A percentile compares a stretch with the other conserved stretches of the same genome.
Evolutionary conservation across 2,329 filamentous ascomycete genomes (phyloP).

Genomic region (Curvularia sp.): DNA sequence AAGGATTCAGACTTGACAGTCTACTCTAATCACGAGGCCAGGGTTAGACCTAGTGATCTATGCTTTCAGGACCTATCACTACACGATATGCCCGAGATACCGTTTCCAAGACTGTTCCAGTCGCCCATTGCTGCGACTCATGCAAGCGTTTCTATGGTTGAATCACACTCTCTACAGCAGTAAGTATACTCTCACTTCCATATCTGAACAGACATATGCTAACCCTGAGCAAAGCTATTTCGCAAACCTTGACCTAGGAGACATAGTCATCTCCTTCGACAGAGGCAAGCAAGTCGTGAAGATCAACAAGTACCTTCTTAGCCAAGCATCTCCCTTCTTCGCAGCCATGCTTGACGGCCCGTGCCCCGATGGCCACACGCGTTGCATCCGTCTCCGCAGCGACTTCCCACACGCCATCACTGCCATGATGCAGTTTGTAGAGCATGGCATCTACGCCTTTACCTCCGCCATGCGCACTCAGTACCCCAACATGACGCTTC

Average conservation of each 20-base stretch:
- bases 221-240: slow-evolving; percentile 15
- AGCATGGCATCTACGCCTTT: slow-evolving; percentile 29
- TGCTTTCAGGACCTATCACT: slow-evolving; percentile 26
- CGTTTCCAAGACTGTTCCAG: not conserved
- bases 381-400: slow-evolving; percentile 28
- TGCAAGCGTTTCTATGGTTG: slow-evolving; percentile 14
- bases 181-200: slow-evolving; percentile 4
- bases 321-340: slow-evolving; percentile 28
- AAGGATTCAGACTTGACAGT: slow-evolving; percentile 9
- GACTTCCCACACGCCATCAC: slow-evolving; percentile 33
- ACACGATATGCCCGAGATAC: slow-evolving; percentile 5
- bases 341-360: slow-evolving; percentile 19
- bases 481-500: slow-evolving; percentile 28
- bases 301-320: slow-evolving; percentile 25
- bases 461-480: slow-evolving; percentile 11
- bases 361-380: slow-evolving; percentile 15
- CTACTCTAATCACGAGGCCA: not conserved
- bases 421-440: slow-evolving; percentile 32
- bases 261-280: slow-evolving; percentile 29
- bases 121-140: slow-evolving; percentile 4
- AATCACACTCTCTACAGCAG: slow-evolving; percentile 13
- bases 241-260: slow-evolving; percentile 17
- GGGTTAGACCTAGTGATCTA: slow-evolving; percentile 20
- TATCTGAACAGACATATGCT: not conserved
- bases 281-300: slow-evolving; percentile 26